These are phyloP conservation scores for Chenopodium formosanum DNA, from an alignment of 148 eudicot species.

Conservation along the genomic window DNA sequence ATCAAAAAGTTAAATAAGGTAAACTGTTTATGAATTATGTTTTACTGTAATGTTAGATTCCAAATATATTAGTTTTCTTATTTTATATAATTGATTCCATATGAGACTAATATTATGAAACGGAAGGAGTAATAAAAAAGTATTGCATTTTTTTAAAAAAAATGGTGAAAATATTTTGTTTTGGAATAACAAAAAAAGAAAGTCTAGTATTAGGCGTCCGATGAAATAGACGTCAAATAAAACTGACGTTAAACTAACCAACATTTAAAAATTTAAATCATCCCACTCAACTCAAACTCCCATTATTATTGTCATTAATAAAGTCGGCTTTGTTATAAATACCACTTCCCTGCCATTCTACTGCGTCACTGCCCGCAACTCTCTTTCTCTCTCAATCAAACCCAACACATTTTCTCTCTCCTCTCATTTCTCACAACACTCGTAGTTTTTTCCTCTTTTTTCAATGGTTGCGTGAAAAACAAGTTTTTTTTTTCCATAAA, in stretches of 20 bases:
- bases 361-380: not conserved
- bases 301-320: not conserved
- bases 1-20: too few species aligned
- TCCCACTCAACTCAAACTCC: not conserved
- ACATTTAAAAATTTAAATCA: conserved; percentile 19
- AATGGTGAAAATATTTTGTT: too few species aligned
- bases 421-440: not conserved
- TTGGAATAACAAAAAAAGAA: not conserved
- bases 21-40: too few species aligned
- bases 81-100: too few species aligned
- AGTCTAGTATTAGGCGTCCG: not conserved
- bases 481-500: not conserved
- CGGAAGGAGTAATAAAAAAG: too few species aligned
- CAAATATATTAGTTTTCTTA: too few species aligned
- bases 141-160: too few species aligned
- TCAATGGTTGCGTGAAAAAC: conserved; percentile 1
- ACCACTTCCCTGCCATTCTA: not conserved
- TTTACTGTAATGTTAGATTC: too few species aligned
- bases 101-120: too few species aligned
- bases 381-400: conserved; percentile 2
- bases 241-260: conserved; percentile 21
- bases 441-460: not conserved
- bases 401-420: conserved; percentile 7
- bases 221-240: not conserved
- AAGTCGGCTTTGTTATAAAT: conserved; percentile 23